A percentile compares a stretch with the other conserved stretches of the same genome.
Conservation (phyloP, 192 early-diverging fungal genomes). For the Mortierella alpina region DNA sequence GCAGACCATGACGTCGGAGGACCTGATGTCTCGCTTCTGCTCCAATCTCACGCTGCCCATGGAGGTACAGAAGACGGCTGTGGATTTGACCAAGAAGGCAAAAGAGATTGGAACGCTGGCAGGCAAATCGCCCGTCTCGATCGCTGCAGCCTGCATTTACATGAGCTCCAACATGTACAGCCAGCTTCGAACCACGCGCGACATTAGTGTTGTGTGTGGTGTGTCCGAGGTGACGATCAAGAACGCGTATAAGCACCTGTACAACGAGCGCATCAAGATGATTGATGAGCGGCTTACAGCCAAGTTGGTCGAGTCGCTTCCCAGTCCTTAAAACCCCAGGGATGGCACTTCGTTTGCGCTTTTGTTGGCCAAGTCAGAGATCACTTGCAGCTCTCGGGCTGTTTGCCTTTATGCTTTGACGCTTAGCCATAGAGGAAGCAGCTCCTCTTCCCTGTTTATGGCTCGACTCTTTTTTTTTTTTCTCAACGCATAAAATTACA, state of each 20-base stretch:
- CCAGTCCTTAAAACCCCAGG: constrained; percentile 40
- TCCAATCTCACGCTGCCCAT: constrained; percentile 76
- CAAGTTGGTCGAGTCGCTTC: constrained; percentile 56
- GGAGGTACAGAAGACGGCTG: constrained; percentile 75
- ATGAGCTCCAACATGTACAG: constrained; percentile 81
- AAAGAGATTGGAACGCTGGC: constrained; percentile 87
- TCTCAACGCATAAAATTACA: too few relatives aligned
- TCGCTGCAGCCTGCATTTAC: constrained; percentile 93
- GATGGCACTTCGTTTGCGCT: too few relatives aligned
- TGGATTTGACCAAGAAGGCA: constrained; percentile 76
- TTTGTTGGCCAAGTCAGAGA: too few relatives aligned
- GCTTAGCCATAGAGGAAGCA: too few relatives aligned
- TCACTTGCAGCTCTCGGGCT: too few relatives aligned
- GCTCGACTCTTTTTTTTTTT: too few relatives aligned
- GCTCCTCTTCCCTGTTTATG: too few relatives aligned
- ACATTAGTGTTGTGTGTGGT: constrained; percentile 87
- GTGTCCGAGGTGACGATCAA: constrained; percentile 96
- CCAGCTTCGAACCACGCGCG: constrained; percentile 73
- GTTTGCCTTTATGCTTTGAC: too few relatives aligned
- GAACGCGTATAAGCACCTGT: constrained; percentile 81
- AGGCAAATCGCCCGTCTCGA: constrained; percentile 91
- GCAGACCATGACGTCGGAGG: constrained; percentile 74
- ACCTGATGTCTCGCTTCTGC: constrained; percentile 85
- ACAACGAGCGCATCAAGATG: constrained; percentile 67
- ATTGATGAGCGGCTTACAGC: constrained; percentile 57